Percentiles rank a stretch among this genome's conserved stretches.
phyloP scores from a whole-genome alignment of 176 grass and related monocot species.

The Musa schizocarpa region DNA sequence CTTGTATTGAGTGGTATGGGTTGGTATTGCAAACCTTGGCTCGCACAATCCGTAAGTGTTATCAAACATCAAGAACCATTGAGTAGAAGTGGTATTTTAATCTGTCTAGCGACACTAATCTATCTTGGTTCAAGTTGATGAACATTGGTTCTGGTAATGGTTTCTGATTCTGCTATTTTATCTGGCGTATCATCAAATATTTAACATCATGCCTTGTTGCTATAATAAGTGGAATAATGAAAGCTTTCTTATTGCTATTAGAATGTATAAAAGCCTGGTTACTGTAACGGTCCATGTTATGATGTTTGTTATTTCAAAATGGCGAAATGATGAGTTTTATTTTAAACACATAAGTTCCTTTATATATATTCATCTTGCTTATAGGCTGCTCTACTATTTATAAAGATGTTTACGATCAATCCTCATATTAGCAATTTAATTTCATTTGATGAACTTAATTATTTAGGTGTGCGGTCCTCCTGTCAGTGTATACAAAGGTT shows the following conservation, averaged over 20 bases:
- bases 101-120: too few relatives aligned
- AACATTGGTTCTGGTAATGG: neutral
- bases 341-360: neutral
- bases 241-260: neutral
- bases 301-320: neutral
- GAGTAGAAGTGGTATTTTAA: too few relatives aligned
- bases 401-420: neutral
- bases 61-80: too few relatives aligned
- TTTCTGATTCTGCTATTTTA: neutral
- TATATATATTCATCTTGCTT: neutral
- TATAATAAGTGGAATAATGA: neutral
- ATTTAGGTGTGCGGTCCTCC: conserved; percentile 61
- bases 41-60: too few relatives aligned
- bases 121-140: neutral
- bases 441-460: neutral
- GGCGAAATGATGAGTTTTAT: neutral
- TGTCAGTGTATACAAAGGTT: conserved; percentile 80
- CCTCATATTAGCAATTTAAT: neutral
- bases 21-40: too few relatives aligned
- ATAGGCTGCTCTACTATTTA: neutral
- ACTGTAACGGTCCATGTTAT: neutral
- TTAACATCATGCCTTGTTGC: neutral
- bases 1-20: too few relatives aligned
- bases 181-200: neutral
- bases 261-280: neutral